Conservation (phyloP, 2,329 filamentous ascomycete genomes). For the Metarhizium sp. region DNA sequence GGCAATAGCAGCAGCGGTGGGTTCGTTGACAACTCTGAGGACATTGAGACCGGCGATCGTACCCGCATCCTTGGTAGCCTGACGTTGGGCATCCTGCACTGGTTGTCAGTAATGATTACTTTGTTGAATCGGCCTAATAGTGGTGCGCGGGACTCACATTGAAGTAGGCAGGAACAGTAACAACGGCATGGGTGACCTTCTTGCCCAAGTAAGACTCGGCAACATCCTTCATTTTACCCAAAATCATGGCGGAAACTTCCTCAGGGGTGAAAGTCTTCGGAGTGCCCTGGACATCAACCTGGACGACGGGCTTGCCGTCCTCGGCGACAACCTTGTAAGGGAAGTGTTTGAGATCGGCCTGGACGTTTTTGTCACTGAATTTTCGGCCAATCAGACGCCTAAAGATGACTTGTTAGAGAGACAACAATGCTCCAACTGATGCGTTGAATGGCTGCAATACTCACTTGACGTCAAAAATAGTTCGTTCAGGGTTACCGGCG, state of each 20-base stretch:
- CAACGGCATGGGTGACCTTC: constrained; percentile 79
- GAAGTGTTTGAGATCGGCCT: constrained; percentile 95
- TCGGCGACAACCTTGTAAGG: constrained; percentile 90
- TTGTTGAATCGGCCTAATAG: too few species aligned
- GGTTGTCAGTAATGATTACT: constrained; percentile 12
- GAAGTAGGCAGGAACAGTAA: constrained; percentile 96
- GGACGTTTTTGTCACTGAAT: constrained; percentile 75
- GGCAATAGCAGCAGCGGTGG: constrained; percentile 88
- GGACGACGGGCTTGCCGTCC: constrained; percentile 80
- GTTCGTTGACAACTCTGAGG: constrained; percentile 93
- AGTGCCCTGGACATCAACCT: constrained; percentile 57
- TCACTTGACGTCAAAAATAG: constrained; percentile 78
- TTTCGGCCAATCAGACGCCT: constrained; percentile 82
- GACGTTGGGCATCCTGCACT: constrained; percentile 72
- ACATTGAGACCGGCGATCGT: constrained; percentile 88
- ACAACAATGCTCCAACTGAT: too few species aligned
- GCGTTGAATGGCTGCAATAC: constrained; percentile 20
- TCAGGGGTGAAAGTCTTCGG: constrained; percentile 71
- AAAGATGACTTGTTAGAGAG: background rate
- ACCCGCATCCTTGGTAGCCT: constrained; percentile 93
- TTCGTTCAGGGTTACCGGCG: constrained; percentile 65
- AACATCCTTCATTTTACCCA: constrained; percentile 78
- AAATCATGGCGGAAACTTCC: constrained; percentile 72
- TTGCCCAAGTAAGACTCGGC: constrained; percentile 72
- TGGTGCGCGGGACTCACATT: constrained; percentile 39